phyloP scores from a whole-genome alignment of 176 grass and related monocot species.

The Oryza coarctata region DNA sequence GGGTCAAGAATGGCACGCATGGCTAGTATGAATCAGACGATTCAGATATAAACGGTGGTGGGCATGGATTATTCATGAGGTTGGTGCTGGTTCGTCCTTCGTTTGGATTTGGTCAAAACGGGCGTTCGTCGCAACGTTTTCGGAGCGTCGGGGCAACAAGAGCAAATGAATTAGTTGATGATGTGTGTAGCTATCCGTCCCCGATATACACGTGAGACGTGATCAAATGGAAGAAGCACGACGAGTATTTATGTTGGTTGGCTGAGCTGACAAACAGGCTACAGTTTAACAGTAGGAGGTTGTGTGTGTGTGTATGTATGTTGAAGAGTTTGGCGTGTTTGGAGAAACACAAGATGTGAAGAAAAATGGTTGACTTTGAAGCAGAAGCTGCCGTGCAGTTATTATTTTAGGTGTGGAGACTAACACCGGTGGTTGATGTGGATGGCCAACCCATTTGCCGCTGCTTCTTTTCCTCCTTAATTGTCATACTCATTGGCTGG shows the following conservation, averaged over 20 bases:
- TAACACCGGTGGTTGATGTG: not conserved
- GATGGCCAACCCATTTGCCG: not conserved
- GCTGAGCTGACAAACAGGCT: no score
- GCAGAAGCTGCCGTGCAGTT: not conserved
- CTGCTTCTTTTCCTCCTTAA: not conserved
- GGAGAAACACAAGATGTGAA: no score
- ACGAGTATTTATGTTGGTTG: not conserved
- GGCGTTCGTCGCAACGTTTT: not conserved
- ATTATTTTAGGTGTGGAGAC: not conserved
- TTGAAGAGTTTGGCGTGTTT: not conserved
- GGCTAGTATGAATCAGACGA: not conserved
- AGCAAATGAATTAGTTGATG: not conserved
- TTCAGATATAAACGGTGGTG: not conserved
- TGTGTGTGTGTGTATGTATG: no score
- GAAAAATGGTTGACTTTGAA: no score
- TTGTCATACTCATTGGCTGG: no score
- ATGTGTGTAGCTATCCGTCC: not conserved
- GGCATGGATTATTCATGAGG: not conserved
- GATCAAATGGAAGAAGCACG: not conserved
- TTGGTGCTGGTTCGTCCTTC: not conserved
- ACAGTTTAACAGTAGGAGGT: no score
- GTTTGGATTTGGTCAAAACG: not conserved
- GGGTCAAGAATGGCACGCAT: not conserved
- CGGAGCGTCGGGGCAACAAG: not conserved
- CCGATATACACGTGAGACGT: not conserved